phyloP scores from a whole-genome alignment of 495 filamentous ascomycete genomes.

The Xylaria palmicola region DNA sequence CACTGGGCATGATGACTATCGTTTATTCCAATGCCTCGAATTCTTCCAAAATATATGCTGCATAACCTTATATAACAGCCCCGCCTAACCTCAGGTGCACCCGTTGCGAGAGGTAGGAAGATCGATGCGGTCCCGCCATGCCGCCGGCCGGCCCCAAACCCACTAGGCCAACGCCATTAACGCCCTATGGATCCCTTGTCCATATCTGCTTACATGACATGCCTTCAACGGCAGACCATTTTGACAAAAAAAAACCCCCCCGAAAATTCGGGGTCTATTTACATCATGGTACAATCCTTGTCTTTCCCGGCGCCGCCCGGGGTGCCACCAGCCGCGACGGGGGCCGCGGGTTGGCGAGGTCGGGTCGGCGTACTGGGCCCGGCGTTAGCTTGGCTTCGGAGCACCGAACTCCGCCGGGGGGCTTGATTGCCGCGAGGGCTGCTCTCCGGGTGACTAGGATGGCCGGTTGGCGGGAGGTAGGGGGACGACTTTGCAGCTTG shows the following conservation, averaged over 20 bases:
- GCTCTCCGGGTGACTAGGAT: slow-evolving; percentile 55
- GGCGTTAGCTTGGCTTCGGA: slow-evolving; percentile 13
- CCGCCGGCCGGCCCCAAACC: background rate
- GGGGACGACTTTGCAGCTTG: slow-evolving; percentile 65
- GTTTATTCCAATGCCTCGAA: no score
- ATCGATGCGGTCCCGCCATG: no score
- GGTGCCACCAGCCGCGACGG: slow-evolving; percentile 12
- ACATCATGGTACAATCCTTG: slow-evolving; percentile 34
- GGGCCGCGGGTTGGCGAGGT: slow-evolving; percentile 26
- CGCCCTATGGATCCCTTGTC: background rate
- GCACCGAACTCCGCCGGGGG: slow-evolving; percentile 20
- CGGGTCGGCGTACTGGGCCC: slow-evolving; percentile 22
- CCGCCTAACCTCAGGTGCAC: no score
- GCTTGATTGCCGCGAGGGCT: slow-evolving; percentile 28
- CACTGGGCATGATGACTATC: no score
- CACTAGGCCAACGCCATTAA: background rate
- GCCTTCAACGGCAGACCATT: no score
- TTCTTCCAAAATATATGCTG: slow-evolving; percentile 1
- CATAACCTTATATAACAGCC: background rate
- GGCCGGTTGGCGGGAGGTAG: slow-evolving; percentile 62
- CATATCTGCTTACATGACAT: background rate
- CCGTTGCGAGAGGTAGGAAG: no score
- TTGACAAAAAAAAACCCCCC: background rate
- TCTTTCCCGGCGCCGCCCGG: slow-evolving; percentile 21
- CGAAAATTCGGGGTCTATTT: slow-evolving; percentile 3